A percentile compares a stretch with the other conserved stretches of the same genome.
phyloP scores from a whole-genome alignment of 345 rosid species.

The Bretschneidera sinensis region DNA sequence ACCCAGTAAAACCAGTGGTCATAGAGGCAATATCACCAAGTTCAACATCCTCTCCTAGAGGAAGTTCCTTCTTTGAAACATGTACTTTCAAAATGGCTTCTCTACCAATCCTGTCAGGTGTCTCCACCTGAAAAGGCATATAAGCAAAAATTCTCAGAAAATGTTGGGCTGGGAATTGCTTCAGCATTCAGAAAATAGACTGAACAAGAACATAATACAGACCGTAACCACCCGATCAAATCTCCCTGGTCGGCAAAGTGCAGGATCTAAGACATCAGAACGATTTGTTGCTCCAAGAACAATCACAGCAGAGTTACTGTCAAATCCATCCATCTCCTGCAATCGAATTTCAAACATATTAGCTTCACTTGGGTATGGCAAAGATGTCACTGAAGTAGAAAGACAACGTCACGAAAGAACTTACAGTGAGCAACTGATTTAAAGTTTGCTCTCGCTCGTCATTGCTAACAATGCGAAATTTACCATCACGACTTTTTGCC shows the following conservation, averaged over 20 bases:
- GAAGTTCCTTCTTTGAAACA: slow-evolving; percentile 76
- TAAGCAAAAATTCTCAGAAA: slow-evolving; percentile 10
- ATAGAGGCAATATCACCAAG: slow-evolving; percentile 80
- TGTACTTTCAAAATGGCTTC: slow-evolving; percentile 92
- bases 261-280: slow-evolving; percentile 92
- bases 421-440: slow-evolving; percentile 94
- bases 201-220: slow-evolving; percentile 26
- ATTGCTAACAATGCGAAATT: slow-evolving; percentile 76
- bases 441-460: slow-evolving; percentile 98
- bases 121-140: slow-evolving; percentile 60
- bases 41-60: slow-evolving; percentile 68
- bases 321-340: slow-evolving; percentile 99
- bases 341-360: slow-evolving; percentile 19
- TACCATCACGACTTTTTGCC: slow-evolving; percentile 96
- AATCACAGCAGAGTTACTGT: slow-evolving; percentile 87
- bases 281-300: slow-evolving; percentile 99
- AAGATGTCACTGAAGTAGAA: slow-evolving; percentile 4
- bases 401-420: slow-evolving; percentile 12
- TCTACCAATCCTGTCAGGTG: slow-evolving; percentile 87
- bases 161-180: slow-evolving; percentile 8
- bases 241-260: slow-evolving; percentile 96
- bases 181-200: slow-evolving; percentile 9
- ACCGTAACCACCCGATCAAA: slow-evolving; percentile 96
- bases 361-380: slow-evolving; percentile 1
- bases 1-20: slow-evolving; percentile 99